phyloP scores from a whole-genome alignment of 352 stramenopile species.

The Phytophthora lateralis region DNA sequence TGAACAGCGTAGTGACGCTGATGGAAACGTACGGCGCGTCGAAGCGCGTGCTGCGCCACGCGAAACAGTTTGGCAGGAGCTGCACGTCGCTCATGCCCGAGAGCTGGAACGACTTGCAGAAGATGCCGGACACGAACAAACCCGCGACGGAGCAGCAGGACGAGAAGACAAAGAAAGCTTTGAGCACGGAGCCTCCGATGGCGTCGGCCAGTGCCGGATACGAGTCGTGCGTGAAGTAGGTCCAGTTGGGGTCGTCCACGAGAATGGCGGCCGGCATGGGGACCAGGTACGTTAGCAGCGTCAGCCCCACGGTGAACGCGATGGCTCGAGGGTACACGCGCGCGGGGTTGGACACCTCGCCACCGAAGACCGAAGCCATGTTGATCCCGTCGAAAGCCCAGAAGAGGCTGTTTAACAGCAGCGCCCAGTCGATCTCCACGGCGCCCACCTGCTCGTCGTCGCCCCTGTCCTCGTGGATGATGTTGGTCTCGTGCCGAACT shows the following conservation, averaged over 20 bases:
- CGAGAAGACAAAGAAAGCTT: conserved; percentile 79
- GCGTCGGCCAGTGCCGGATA: conserved; percentile 86
- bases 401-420: conserved; percentile 92
- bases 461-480: conserved; percentile 25
- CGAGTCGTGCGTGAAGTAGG: conserved; percentile 88
- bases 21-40: conserved; percentile 54
- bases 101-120: conserved; percentile 89
- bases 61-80: conserved; percentile 82
- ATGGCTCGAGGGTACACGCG: conserved; percentile 65
- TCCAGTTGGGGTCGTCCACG: conserved; percentile 65
- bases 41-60: conserved; percentile 48
- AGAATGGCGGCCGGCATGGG: conserved; percentile 88
- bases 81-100: conserved; percentile 75
- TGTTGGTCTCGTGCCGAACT: conserved; percentile 58
- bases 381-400: conserved; percentile 96
- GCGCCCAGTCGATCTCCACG: conserved; percentile 63
- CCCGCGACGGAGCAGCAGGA: conserved; percentile 86
- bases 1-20: conserved; percentile 40
- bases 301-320: conserved; percentile 33
- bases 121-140: conserved; percentile 92
- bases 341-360: conserved; percentile 83
- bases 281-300: conserved; percentile 35
- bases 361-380: conserved; percentile 81
- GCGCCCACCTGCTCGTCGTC: conserved; percentile 68
- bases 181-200: conserved; percentile 83